phyloP scores from a whole-genome alignment of 2,329 filamentous ascomycete species.

The Colletotrichum somersetense region DNA sequence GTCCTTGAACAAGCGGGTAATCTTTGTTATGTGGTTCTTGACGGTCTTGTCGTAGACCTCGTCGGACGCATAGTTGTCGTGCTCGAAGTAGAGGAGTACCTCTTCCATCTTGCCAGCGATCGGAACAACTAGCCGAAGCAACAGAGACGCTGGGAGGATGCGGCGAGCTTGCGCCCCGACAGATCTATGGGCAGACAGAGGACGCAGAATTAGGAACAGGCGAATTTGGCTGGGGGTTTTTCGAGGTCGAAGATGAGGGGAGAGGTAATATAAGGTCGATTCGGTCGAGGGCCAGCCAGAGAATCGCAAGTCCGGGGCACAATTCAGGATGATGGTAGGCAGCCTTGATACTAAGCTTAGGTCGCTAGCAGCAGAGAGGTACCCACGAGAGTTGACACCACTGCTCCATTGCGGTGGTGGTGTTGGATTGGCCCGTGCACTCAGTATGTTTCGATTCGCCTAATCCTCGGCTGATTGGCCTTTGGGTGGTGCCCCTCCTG shows the following conservation, averaged over 20 bases:
- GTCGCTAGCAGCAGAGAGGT: slow-evolving; percentile 12
- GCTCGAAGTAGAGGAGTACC: slow-evolving; percentile 59
- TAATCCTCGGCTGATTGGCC: slow-evolving; percentile 22
- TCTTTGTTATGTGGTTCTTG: slow-evolving; percentile 53
- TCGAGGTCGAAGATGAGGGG: neutral
- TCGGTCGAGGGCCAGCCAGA: neutral
- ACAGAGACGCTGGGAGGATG: neutral
- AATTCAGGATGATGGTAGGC: slow-evolving; percentile 17
- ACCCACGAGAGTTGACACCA: slow-evolving; percentile 14
- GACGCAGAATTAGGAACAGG: neutral
- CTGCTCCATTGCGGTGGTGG: slow-evolving; percentile 25
- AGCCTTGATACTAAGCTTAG: slow-evolving; percentile 23
- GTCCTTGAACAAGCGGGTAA: slow-evolving; percentile 55
- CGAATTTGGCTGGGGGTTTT: neutral
- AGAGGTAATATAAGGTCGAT: neutral
- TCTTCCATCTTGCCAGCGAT: slow-evolving; percentile 49
- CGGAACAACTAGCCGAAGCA: slow-evolving; percentile 8
- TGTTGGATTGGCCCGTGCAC: slow-evolving; percentile 29
- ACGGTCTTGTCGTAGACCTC: slow-evolving; percentile 57
- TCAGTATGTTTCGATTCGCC: slow-evolving; percentile 11
- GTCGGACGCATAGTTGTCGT: slow-evolving; percentile 47
- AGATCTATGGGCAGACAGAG: slow-evolving; percentile 4
- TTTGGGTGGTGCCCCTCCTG: neutral
- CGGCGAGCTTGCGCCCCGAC: slow-evolving; percentile 27
- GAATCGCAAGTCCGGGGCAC: neutral